Base-by-base conservation (phyloP, 768 basidiomycete species). In the Agaricus blazei region DNA sequence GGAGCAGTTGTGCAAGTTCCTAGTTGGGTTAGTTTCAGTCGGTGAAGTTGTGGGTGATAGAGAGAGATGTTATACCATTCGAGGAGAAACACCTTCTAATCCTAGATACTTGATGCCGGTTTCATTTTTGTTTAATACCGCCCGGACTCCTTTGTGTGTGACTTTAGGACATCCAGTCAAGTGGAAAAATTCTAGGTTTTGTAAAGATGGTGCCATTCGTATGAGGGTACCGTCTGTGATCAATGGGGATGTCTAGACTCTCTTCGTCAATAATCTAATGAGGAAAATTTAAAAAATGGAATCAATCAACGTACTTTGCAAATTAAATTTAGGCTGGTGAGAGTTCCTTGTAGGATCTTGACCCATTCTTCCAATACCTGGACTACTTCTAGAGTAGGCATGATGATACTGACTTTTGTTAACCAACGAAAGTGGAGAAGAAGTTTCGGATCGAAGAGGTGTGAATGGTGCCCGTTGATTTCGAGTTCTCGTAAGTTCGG, bases 141-240 rank as follows among this genome's bases (percentile, higher is more conserved):
- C 71, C 64, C 70, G 76, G 1, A 90, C 67, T 1, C 88, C 86
- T 8, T 58, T 58, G 48, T 90, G 77, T 0, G 85, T 87, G 26
- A 90, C 81, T 62, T 77, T 87, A 2, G 78, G 74, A 64, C 89
- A 92, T 19, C 89, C 90, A 1, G 80, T 76, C 11, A 93, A 67
- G 51, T 79, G 73, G 3, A 92, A 62, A 40, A 81, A 74, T 43
- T 84, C 79, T 14, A 92, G 68, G 6, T 75, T 68, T 8, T 63
- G 59, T 29, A 89, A 72, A 47, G 71, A 62, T 0, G 79, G 72
- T 0, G 85, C 78, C 3, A 90, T 60, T 3, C 70, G 61, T 46
- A 71, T 72, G 29, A 92, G 66, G 2, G 82, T 62, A 4, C 59
- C 61, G 60, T 93, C 87, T 0, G 83, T 86, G 40, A 91, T 69